A percentile compares a stretch with the other conserved stretches of the same genome.
These are phyloP conservation scores for Rhododendron mucronatum DNA, from an alignment of 148 eudicot species.

Conservation along the genomic window DNA sequence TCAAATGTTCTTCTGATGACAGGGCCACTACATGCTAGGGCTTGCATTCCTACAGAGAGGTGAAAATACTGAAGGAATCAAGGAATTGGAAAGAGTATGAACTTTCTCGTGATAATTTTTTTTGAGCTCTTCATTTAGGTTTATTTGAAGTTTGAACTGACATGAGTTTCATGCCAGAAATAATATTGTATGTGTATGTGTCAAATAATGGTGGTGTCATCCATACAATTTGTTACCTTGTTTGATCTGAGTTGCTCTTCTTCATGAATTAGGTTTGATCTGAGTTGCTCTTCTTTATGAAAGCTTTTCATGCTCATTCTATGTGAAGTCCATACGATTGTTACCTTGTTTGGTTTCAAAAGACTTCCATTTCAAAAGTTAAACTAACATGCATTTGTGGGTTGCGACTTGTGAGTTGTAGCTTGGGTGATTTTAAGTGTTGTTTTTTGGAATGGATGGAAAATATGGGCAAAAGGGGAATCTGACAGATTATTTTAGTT, in stretches of 20 bases:
- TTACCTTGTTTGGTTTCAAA: neutral
- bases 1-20: neutral
- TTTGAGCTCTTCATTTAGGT: neutral
- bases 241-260: neutral
- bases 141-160: neutral
- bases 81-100: slow-evolving; percentile 64
- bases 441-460: neutral
- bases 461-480: neutral
- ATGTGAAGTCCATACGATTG: neutral
- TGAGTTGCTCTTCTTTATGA: neutral
- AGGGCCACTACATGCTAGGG: slow-evolving; percentile 87
- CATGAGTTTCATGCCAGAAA: neutral
- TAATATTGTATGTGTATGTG: neutral
- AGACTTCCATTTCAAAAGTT: neutral
- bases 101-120: neutral
- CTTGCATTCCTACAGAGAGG: slow-evolving; percentile 60
- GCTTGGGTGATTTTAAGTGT: neutral
- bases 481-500: neutral
- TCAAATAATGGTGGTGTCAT: neutral
- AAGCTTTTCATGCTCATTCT: neutral
- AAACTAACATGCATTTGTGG: neutral
- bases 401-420: neutral
- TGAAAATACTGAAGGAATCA: slow-evolving; percentile 57
- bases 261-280: neutral
- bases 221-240: neutral